These are phyloP conservation scores for Neonectria coccinea DNA, from an alignment of 2,329 filamentous ascomycete genomes.

Conservation along the genomic window DNA sequence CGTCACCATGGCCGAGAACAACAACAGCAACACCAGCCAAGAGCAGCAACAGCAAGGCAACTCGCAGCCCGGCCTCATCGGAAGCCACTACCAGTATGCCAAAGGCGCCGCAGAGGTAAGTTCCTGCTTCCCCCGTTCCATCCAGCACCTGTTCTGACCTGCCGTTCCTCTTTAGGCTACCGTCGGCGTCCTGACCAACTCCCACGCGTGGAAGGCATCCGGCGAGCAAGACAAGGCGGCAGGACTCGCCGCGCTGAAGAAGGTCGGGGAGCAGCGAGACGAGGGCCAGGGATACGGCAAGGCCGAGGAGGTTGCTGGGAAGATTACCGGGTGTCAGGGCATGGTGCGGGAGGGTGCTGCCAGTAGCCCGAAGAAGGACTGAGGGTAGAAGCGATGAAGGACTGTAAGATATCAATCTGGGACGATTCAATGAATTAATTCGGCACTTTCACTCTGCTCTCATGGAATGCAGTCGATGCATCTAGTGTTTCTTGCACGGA, in stretches of 20 bases:
- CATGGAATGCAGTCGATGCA: neutral
- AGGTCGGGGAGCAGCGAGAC: conserved; percentile 68
- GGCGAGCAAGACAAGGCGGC: conserved; percentile 73
- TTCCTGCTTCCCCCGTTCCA: neutral
- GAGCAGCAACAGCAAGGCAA: conserved; percentile 47
- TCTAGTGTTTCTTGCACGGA: neutral
- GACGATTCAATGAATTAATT: conserved; percentile 2
- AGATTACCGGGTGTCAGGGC: conserved; percentile 73
- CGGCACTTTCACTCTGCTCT: neutral
- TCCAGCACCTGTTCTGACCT: neutral
- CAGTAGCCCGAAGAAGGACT: conserved; percentile 55
- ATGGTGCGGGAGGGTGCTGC: conserved; percentile 73
- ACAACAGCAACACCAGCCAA: conserved; percentile 34
- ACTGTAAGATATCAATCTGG: conserved; percentile 8
- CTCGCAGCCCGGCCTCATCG: conserved; percentile 68
- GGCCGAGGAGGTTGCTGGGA: conserved; percentile 73
- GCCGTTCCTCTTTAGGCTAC: conserved; percentile 56
- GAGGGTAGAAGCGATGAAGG: neutral
- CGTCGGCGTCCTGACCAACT: conserved; percentile 72
- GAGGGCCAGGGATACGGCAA: conserved; percentile 69
- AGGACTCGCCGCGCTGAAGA: conserved; percentile 72
- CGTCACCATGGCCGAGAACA: conserved; percentile 48
- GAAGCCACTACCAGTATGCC: conserved; percentile 74
- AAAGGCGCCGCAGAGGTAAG: conserved; percentile 75
- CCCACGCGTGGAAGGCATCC: conserved; percentile 71